These are phyloP conservation scores for Ramaria rubella DNA, from an alignment of 768 basidiomycete species.

Conservation along the genomic window DNA sequence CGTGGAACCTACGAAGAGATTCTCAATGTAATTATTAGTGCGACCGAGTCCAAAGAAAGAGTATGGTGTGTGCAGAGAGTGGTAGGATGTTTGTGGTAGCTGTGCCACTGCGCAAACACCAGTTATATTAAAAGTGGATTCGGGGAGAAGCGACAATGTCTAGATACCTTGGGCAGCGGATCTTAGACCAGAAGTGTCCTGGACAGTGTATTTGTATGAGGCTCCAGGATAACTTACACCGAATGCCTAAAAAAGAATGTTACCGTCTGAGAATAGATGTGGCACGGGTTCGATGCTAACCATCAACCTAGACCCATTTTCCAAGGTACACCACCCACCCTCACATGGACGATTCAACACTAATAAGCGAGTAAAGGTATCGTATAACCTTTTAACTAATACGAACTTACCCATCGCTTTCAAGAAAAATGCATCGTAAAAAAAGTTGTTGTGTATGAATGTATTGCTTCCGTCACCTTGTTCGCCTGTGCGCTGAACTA, in stretches of 20 bases:
- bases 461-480: slow-evolving; percentile 55
- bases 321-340: slow-evolving; percentile 65
- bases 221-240: slow-evolving; percentile 94
- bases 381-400: background rate
- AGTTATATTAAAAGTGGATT: slow-evolving; percentile 4
- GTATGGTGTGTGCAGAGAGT: slow-evolving; percentile 85
- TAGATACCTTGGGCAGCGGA: slow-evolving; percentile 80
- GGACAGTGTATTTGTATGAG: slow-evolving; percentile 93
- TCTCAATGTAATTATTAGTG: slow-evolving; percentile 99
- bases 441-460: slow-evolving; percentile 96
- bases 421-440: slow-evolving; percentile 97
- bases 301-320: slow-evolving; percentile 40
- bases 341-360: slow-evolving; percentile 92
- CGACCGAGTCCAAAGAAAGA: slow-evolving; percentile 94
- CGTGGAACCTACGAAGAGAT: slow-evolving; percentile 92
- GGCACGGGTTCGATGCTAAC: background rate
- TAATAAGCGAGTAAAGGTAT: slow-evolving; percentile 25
- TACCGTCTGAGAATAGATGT: background rate
- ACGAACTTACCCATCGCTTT: slow-evolving; percentile 77
- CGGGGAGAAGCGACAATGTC: background rate
- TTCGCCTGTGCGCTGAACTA: slow-evolving; percentile 76
- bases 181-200: slow-evolving; percentile 83
- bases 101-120: slow-evolving; percentile 67
- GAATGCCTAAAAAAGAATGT: slow-evolving; percentile 54
- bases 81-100: slow-evolving; percentile 88